A percentile compares a stretch with the other conserved stretches of the same genome.
Conservation (phyloP, 164 flowering plant genomes). For the Kingdonia uniflora region DNA sequence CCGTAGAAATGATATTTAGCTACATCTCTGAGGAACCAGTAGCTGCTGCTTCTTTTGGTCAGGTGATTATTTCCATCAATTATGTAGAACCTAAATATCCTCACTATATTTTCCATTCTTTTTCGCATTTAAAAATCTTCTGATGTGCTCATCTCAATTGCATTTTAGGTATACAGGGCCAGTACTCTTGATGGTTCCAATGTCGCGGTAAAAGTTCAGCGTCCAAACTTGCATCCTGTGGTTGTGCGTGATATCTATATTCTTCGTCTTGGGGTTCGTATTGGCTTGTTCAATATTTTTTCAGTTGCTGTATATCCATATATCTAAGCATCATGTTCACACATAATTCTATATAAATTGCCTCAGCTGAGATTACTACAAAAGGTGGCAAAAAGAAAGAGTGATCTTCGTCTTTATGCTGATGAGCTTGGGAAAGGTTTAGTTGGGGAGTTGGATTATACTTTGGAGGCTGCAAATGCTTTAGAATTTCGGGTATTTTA, state of each 20-base stretch:
- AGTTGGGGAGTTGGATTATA: conserved; percentile 87
- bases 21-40: conserved; percentile 82
- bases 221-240: conserved; percentile 77
- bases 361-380: conserved; percentile 71
- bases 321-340: not conserved
- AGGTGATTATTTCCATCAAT: conserved; percentile 33
- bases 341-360: not conserved
- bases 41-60: conserved; percentile 99
- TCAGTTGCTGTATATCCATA: not conserved
- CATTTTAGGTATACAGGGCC: conserved; percentile 67
- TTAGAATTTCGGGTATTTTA: conserved; percentile 51
- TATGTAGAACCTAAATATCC: no score
- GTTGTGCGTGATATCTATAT: conserved; percentile 84
- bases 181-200: conserved; percentile 53
- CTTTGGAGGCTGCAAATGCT: conserved; percentile 86
- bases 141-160: conserved; percentile 6
- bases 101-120: not conserved
- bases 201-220: conserved; percentile 98
- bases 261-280: conserved; percentile 88
- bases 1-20: conserved; percentile 46
- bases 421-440: conserved; percentile 98
- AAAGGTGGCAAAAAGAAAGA: conserved; percentile 76
- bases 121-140: not conserved
- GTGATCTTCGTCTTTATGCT: conserved; percentile 77
- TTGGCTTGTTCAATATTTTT: not conserved